These are phyloP conservation scores for Ettlia oleoabundans DNA, from an alignment of 139 green algal species.

Conservation along the genomic window DNA sequence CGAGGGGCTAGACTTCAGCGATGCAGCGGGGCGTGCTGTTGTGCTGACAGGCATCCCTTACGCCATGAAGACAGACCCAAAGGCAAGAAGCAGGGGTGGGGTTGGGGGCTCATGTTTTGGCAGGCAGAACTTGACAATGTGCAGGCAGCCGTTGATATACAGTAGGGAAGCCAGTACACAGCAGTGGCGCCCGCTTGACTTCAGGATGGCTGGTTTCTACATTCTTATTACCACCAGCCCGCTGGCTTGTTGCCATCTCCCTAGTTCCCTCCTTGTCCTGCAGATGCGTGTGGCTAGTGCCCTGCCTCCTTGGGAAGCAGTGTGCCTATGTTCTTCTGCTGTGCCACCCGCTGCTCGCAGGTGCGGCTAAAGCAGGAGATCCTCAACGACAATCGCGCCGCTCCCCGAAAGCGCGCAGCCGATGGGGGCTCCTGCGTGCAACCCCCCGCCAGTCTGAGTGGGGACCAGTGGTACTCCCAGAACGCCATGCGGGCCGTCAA, in stretches of 20 bases:
- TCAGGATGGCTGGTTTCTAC: no score
- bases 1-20: conserved; percentile 97
- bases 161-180: no score
- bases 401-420: conserved; percentile 11
- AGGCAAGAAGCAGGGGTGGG: no score
- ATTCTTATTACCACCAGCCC: no score
- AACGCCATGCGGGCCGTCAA: conserved; percentile 20
- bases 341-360: background rate
- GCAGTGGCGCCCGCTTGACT: no score
- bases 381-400: conserved; percentile 68
- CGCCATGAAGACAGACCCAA: conserved; percentile 69
- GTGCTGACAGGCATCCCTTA: conserved; percentile 97
- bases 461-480: conserved; percentile 51
- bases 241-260: no score
- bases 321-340: no score
- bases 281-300: no score
- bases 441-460: conserved; percentile 40
- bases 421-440: background rate
- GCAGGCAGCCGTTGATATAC: background rate
- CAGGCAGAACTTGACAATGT: background rate
- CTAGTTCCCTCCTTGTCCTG: no score
- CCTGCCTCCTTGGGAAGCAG: no score
- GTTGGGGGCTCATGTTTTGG: no score
- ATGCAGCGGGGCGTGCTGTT: conserved; percentile 87
- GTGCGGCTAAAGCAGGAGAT: conserved; percentile 58